Conservation (phyloP, 306 rosid species). For the Citrullus colocynthis region DNA sequence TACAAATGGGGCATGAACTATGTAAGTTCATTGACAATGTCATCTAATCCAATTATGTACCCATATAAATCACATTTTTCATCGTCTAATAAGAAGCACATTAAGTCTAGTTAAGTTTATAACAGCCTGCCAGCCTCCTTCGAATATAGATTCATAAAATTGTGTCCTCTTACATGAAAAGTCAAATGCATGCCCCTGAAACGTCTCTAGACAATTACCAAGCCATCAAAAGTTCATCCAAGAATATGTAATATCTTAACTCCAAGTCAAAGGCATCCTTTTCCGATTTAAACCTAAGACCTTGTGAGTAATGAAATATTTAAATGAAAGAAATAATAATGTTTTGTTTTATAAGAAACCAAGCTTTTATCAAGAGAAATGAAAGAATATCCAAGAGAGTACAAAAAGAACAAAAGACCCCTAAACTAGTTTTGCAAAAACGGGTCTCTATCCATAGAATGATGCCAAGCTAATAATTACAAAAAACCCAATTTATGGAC, state of each 20-base stretch:
- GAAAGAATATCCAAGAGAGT: not conserved
- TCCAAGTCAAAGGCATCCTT: not conserved
- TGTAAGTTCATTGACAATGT: constrained; percentile 13
- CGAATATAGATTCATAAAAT: not conserved
- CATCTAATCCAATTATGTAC: constrained; percentile 1
- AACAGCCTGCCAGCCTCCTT: not conserved
- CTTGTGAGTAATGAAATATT: not conserved
- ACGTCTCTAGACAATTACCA: not conserved
- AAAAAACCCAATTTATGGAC: not conserved
- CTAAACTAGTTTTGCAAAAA: not conserved
- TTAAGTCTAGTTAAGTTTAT: not conserved
- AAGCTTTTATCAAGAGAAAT: not conserved
- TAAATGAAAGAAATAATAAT: not conserved
- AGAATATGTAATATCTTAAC: not conserved
- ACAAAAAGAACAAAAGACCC: not conserved
- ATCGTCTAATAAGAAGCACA: not conserved
- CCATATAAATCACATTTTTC: not conserved
- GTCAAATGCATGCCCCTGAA: not conserved
- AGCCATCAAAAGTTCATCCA: not conserved
- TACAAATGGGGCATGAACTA: constrained; percentile 25
- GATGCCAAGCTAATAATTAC: not conserved
- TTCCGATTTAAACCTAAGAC: not conserved
- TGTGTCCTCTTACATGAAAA: not conserved
- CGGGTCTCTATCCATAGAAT: not conserved
- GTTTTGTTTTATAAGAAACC: not conserved